phyloP scores from a whole-genome alignment of 495 filamentous ascomycete species.

The Podospora fimiseda region DNA sequence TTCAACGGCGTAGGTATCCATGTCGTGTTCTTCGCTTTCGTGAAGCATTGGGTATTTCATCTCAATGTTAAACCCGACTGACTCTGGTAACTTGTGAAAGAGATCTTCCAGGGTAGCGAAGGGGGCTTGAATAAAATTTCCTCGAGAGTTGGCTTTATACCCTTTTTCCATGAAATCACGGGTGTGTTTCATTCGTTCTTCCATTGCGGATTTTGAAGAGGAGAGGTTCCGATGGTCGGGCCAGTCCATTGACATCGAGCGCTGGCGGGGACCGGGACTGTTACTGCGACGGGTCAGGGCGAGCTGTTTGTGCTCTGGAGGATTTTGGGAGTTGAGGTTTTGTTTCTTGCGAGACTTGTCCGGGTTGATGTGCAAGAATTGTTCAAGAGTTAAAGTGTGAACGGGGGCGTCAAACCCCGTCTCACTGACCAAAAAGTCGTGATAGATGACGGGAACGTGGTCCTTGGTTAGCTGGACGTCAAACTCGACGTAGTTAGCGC shows the following conservation, averaged over 20 bases:
- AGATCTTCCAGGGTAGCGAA: conserved; percentile 94
- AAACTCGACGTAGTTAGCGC: conserved; percentile 86
- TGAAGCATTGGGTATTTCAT: conserved; percentile 98
- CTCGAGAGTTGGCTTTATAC: conserved; percentile 92
- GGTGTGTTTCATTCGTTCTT: conserved; percentile 95
- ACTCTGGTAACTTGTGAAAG: conserved; percentile 73
- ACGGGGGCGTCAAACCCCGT: conserved; percentile 97
- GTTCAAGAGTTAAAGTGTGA: conserved; percentile 88
- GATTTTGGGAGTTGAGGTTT: conserved; percentile 5
- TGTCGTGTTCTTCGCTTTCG: conserved; percentile 88
- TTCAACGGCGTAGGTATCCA: conserved; percentile 96
- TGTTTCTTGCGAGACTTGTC: conserved; percentile 23
- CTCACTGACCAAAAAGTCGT: conserved; percentile 97
- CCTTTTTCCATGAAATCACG: conserved; percentile 82
- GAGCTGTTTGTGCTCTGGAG: conserved; percentile 22
- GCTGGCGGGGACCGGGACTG: conserved; percentile 31
- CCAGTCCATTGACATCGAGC: conserved; percentile 43
- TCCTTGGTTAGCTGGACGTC: conserved; percentile 98
- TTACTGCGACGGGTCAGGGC: conserved; percentile 26
- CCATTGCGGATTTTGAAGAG: conserved; percentile 47
- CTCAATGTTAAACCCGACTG: conserved; percentile 95
- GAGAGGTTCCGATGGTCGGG: conserved; percentile 15
- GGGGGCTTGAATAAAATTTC: conserved; percentile 86
- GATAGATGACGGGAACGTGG: conserved; percentile 97
- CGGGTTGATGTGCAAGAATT: conserved; percentile 82